Evolutionary conservation across 1,139 yeast genomes (phyloP), one percentile per base, ranked within the genome.

Genomic region (Yamadazyma epiphylla): DNA sequence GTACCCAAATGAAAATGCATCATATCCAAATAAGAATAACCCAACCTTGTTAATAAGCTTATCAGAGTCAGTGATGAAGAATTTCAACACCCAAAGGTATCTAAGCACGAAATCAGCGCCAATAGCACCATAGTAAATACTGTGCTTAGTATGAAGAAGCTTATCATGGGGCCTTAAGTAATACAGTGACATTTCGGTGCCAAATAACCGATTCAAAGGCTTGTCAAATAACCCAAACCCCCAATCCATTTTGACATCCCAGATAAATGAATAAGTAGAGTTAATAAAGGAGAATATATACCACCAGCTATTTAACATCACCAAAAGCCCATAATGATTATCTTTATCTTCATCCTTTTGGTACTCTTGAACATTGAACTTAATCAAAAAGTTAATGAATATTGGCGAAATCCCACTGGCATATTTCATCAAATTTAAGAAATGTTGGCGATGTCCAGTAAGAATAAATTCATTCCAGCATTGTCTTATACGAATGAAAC

Each of bases 161-260:
- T 28, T 54, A 36, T 38, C 48, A 4, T 35, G 24, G 20, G 48
- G 35, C 33, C 66, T 40, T 27, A 64, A 36, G 24, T 48, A 29
- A 38, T 36, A 38, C 19, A 35, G 22, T 17, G 25, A 26, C 9
- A 28, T 11, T 12, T 24, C 27, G 7, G 20, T 25, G 3, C 27
- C 23, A 33, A 53, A 49, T 16, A 64, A 36, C 20, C 10, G 7
- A 10, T 7, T 17, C 20, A 17, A 17, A 7, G 10, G 9, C 6
- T 46, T 39, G 24, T 64, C 67, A 41, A 77, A 68, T 4, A 83
- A 40, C n/a, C 72, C 71, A 27, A 87, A 68, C 28, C 80, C 79
- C 98, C 98, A 91, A 60, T 91, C 98, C 71, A 78, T 77, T 30
- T 73, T 71, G 14, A 89, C 58, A 54, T 91, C 98, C 98, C 98